Conservation (phyloP, 75 land plant genomes). For the Larix kaempferi region DNA sequence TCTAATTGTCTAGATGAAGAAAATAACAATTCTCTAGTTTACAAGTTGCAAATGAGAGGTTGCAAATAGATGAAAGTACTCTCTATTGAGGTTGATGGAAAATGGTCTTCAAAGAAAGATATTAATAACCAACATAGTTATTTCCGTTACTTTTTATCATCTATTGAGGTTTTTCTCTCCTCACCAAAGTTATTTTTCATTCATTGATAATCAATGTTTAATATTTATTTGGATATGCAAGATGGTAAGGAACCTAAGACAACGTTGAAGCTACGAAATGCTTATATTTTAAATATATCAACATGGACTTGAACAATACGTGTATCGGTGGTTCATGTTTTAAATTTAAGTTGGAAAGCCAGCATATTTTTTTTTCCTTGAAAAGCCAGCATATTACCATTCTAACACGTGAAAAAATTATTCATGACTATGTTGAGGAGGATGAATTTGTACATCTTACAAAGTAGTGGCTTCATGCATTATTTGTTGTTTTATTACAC, state of each 20-base stretch:
- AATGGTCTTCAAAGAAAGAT: slow-evolving; percentile 79
- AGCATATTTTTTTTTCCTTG: too few species aligned
- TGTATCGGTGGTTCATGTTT: slow-evolving; percentile 17
- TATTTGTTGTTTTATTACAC: not conserved
- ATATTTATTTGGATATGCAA: slow-evolving; percentile 14
- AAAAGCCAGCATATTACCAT: not conserved
- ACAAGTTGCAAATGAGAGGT: slow-evolving; percentile 37
- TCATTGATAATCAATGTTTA: not conserved
- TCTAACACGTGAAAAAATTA: not conserved
- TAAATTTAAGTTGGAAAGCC: not conserved
- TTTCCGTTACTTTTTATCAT: slow-evolving; percentile 63
- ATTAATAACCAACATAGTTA: slow-evolving; percentile 54
- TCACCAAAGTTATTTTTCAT: not conserved
- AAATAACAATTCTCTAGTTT: slow-evolving; percentile 15
- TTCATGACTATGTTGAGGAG: not conserved
- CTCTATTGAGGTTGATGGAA: slow-evolving; percentile 75
- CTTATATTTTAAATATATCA: slow-evolving; percentile 21
- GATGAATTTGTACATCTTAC: not conserved
- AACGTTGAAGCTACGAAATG: slow-evolving; percentile 37
- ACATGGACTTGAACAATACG: slow-evolving; percentile 50
- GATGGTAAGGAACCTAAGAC: slow-evolving; percentile 33
- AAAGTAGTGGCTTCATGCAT: not conserved
- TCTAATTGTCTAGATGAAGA: slow-evolving; percentile 14
- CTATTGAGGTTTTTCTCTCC: slow-evolving; percentile 51
- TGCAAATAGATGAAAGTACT: slow-evolving; percentile 59